A percentile compares a stretch with the other conserved stretches of the same genome.
Conservation (phyloP, 2,329 filamentous ascomycete species). For the Calonectria naviculata region DNA sequence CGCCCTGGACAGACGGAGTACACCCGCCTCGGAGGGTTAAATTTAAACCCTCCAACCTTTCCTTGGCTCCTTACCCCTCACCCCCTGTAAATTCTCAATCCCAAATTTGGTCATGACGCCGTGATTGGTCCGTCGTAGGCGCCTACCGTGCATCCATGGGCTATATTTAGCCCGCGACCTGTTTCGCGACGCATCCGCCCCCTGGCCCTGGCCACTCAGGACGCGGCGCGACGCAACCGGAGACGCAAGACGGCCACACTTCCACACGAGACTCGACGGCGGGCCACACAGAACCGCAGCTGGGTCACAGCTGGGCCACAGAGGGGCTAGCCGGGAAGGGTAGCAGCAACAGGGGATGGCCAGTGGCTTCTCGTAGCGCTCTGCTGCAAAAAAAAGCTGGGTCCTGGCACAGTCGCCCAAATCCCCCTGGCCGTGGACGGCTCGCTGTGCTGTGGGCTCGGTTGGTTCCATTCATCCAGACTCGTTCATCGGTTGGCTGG, state of each 20-base stretch:
- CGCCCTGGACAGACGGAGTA: constrained; percentile 22
- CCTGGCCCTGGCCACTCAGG: constrained; percentile 29
- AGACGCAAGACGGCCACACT: constrained; percentile 23
- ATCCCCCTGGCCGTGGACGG: constrained; percentile 1
- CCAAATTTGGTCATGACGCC: constrained; percentile 38
- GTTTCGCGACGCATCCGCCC: constrained; percentile 40
- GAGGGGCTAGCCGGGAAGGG: constrained; percentile 34
- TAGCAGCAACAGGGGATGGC: constrained; percentile 25
- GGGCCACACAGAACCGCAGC: constrained; percentile 18
- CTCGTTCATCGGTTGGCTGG: constrained; percentile 5
- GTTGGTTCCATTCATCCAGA: constrained; percentile 12
- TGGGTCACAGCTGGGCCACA: constrained; percentile 22
- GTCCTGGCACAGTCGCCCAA: constrained; percentile 8
- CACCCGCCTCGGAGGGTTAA: constrained; percentile 36
- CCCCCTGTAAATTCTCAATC: constrained; percentile 31
- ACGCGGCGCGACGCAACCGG: constrained; percentile 24
- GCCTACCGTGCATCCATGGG: constrained; percentile 41
- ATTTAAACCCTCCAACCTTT: constrained; percentile 39
- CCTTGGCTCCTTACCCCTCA: constrained; percentile 20
- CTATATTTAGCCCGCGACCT: constrained; percentile 48
- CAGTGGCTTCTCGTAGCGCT: constrained; percentile 38
- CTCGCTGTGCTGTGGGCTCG: not conserved
- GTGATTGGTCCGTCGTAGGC: constrained; percentile 47
- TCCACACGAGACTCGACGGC: constrained; percentile 2
- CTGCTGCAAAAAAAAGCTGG: constrained; percentile 9